Percentiles rank a stretch among this genome's conserved stretches.
These are phyloP conservation scores for Achlya hypogyna DNA, from an alignment of 352 stramenopile genomes.

Conservation along the genomic window DNA sequence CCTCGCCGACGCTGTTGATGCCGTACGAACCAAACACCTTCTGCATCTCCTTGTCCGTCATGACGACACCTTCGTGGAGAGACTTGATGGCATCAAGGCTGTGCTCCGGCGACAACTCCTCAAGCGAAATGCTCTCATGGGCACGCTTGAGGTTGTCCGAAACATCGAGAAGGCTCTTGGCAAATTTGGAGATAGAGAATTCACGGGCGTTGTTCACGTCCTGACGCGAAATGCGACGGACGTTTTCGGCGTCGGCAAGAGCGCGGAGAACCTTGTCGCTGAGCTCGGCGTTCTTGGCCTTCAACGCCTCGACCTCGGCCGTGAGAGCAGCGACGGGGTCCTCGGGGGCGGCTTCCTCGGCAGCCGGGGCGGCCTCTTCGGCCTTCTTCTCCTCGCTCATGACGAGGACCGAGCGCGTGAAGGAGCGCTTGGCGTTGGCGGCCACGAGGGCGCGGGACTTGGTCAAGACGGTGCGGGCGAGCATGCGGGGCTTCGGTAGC, in stretches of 20 bases:
- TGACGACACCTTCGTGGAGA: slow-evolving; percentile 85
- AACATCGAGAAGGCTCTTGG: slow-evolving; percentile 95
- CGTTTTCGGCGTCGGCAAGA: slow-evolving; percentile 97
- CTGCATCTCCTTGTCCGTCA: slow-evolving; percentile 92
- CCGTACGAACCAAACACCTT: slow-evolving; percentile 93
- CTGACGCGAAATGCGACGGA: slow-evolving; percentile 87
- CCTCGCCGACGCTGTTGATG: slow-evolving; percentile 86
- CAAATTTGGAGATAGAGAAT: slow-evolving; percentile 95
- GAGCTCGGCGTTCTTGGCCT: slow-evolving; percentile 61
- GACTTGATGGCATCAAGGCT: slow-evolving; percentile 64
- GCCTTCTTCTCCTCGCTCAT: slow-evolving; percentile 46
- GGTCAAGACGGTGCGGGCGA: slow-evolving; percentile 14
- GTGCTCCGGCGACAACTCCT: slow-evolving; percentile 64
- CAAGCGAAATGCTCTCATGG: slow-evolving; percentile 79
- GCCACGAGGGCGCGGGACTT: slow-evolving; percentile 4
- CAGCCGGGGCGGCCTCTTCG: slow-evolving; percentile 22
- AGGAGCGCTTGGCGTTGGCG: neutral
- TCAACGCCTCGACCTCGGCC: slow-evolving; percentile 65
- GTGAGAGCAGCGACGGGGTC: slow-evolving; percentile 33
- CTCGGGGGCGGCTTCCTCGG: slow-evolving; percentile 17
- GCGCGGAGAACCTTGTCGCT: slow-evolving; percentile 85
- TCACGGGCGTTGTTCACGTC: slow-evolving; percentile 91
- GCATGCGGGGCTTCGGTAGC: neutral
- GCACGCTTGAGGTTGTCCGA: slow-evolving; percentile 96
- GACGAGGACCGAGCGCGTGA: slow-evolving; percentile 4